Conservation (phyloP, 345 rosid genomes). For the Pistacia vera region DNA sequence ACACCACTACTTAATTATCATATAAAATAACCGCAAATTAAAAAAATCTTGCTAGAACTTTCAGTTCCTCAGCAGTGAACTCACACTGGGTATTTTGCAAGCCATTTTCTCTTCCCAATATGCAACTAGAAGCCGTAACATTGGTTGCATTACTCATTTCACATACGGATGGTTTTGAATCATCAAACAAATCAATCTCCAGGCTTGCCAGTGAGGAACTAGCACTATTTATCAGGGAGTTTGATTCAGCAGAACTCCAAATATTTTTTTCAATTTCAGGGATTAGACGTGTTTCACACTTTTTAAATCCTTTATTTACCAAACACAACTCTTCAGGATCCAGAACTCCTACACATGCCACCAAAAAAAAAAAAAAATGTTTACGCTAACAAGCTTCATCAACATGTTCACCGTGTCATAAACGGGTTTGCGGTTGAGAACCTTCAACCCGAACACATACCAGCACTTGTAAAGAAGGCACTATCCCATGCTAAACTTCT, state of each 20-base stretch:
- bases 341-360: slow-evolving; percentile 41
- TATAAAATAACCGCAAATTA: too few species aligned
- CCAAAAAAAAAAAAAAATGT: too few species aligned
- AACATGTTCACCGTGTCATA: too few species aligned
- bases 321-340: slow-evolving; percentile 46
- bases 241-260: slow-evolving; percentile 33
- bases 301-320: slow-evolving; percentile 44
- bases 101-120: slow-evolving; percentile 21
- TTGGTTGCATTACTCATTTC: slow-evolving; percentile 14
- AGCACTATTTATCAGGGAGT: slow-evolving; percentile 17
- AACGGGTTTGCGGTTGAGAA: too few species aligned
- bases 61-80: slow-evolving; percentile 6
- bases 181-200: slow-evolving; percentile 49
- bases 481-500: slow-evolving; percentile 61
- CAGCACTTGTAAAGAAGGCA: slow-evolving; percentile 48
- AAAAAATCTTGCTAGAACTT: neutral
- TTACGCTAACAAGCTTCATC: too few species aligned
- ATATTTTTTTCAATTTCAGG: slow-evolving; percentile 29
- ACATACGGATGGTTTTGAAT: slow-evolving; percentile 27
- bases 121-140: slow-evolving; percentile 14
- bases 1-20: neutral
- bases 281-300: slow-evolving; percentile 18
- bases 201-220: slow-evolving; percentile 41
- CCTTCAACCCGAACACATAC: slow-evolving; percentile 19
- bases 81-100: slow-evolving; percentile 25